Base-by-base conservation (phyloP, 495 filamentous ascomycete genomes). In the Durotheca rogersii region DNA sequence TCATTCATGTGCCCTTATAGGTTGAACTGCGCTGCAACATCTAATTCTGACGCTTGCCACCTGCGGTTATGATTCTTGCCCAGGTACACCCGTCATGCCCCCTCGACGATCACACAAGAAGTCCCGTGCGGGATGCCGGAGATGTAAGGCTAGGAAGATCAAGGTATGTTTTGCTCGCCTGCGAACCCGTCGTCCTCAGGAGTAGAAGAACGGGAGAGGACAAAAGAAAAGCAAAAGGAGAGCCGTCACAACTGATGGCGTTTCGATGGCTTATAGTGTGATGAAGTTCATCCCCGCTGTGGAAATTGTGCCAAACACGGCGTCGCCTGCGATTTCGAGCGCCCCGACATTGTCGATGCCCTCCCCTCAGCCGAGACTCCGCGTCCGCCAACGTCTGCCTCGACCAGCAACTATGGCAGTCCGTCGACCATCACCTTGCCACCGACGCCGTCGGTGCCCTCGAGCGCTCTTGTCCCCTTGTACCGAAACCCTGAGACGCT, bases 301-400 rank as follows among this genome's bases (percentile, higher is more conserved):
- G 76, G 79, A 31, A 83, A 83, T 59, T 85, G 81, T 65, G 60
- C 73, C 20, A 85, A 83, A 51, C 81, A 85, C 67, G 81, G 78
- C 31, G 81, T 85, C 10, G 56, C 67, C 14, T 85, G 81, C 63
- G 81, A 85, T 56, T 85, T 83, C 51, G 76, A 82, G 38, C 62
- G 69, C 37, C 72, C 74, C 42, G 58, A 66, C 37, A 43, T 74
- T 49, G 48, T 65, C 41, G 66, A 68, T 42, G 64, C 65, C 27
- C 60, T 66, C 21, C 42, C 49, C 11, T 59, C 58, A 3, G 20
- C 29, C 41, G 31, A 46, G 5, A 59, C 61, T 6, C 58, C 67
- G 1, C 64, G 61, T 32, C 61, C 67, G 33, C 51, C 68, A n/a
- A 53, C 52, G 12, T 66, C 62, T 0, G n/a, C 44, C 1, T 60